Evolutionary conservation across 495 filamentous ascomycete species (phyloP).

Genomic region (Clohesyomyces aquaticus): DNA sequence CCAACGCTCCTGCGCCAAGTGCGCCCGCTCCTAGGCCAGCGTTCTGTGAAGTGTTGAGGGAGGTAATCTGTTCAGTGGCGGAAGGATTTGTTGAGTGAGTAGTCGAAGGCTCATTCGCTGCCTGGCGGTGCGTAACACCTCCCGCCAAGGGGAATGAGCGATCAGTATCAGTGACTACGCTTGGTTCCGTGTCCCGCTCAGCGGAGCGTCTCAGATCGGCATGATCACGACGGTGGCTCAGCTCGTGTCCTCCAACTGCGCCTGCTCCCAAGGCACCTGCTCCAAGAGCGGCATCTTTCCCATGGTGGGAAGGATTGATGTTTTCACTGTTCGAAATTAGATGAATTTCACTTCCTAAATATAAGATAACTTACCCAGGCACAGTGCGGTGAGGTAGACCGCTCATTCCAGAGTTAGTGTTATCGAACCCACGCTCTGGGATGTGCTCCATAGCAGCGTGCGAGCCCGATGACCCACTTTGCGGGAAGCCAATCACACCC

Average conservation of each 20-base stretch:
- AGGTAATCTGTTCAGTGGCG: too few species aligned
- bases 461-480: conserved; percentile 1
- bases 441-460: conserved; percentile 17
- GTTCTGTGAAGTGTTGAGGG: too few species aligned
- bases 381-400: conserved; percentile 6
- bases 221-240: not conserved
- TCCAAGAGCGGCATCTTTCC: conserved; percentile 4
- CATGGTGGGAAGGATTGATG: not conserved
- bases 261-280: conserved; percentile 1
- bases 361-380: not conserved
- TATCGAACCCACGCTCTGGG: conserved; percentile 7
- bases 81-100: not conserved
- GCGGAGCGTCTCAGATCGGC: not conserved
- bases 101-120: not conserved
- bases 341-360: not conserved
- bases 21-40: too few species aligned
- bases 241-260: conserved; percentile 4
- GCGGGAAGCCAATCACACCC: conserved; percentile 41
- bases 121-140: not conserved
- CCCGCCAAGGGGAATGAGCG: conserved; percentile 3
- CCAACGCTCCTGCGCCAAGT: too few species aligned
- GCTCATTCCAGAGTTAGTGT: not conserved
- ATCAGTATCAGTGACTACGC: not conserved
- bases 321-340: not conserved
- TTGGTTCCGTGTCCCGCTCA: not conserved